A percentile compares a stretch with the other conserved stretches of the same genome.
Evolutionary conservation across 176 grass and related monocot genomes (phyloP).

Genomic region (Musa acuminata): DNA sequence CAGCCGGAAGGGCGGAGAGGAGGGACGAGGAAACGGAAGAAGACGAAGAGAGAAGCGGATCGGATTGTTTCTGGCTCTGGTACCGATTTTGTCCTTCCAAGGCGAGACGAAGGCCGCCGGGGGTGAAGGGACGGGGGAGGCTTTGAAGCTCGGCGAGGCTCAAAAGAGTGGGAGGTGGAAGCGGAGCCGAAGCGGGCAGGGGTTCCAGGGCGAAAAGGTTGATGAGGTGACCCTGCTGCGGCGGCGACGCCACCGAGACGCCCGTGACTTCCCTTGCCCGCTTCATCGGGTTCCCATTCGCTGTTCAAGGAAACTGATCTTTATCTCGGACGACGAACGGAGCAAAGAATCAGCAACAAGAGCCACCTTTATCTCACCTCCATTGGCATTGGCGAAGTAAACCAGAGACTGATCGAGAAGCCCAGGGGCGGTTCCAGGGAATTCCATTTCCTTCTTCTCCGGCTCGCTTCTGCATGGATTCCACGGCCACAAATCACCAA

Average conservation of each 20-base stretch:
- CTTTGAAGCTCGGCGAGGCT: constrained; percentile 38
- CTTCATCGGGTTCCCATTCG: constrained; percentile 31
- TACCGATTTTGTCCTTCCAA: constrained; percentile 67
- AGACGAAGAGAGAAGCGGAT: constrained; percentile 25
- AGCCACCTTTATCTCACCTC: constrained; percentile 10
- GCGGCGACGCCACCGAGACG: constrained; percentile 20
- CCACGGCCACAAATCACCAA: constrained; percentile 1
- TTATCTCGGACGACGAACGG: no score
- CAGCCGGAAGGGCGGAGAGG: constrained; percentile 20
- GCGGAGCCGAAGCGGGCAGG: constrained; percentile 1
- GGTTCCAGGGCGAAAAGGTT: constrained; percentile 18
- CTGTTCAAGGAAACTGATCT: constrained; percentile 14
- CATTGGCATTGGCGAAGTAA: constrained; percentile 26
- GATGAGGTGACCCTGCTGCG: not conserved
- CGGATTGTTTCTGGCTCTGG: constrained; percentile 28
- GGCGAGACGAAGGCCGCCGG: constrained; percentile 68
- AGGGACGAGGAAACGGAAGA: constrained; percentile 4
- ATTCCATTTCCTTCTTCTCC: constrained; percentile 53
- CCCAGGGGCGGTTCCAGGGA: not conserved
- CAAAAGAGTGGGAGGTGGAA: constrained; percentile 26
- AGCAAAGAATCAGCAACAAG: no score
- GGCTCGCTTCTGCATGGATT: constrained; percentile 41
- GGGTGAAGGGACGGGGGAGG: constrained; percentile 40
- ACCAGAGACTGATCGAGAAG: constrained; percentile 23
- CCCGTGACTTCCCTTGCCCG: constrained; percentile 21